Percentiles rank a stretch among this genome's conserved stretches.
phyloP scores from a whole-genome alignment of 2,329 filamentous ascomycete species.

The Fusarium sp. region DNA sequence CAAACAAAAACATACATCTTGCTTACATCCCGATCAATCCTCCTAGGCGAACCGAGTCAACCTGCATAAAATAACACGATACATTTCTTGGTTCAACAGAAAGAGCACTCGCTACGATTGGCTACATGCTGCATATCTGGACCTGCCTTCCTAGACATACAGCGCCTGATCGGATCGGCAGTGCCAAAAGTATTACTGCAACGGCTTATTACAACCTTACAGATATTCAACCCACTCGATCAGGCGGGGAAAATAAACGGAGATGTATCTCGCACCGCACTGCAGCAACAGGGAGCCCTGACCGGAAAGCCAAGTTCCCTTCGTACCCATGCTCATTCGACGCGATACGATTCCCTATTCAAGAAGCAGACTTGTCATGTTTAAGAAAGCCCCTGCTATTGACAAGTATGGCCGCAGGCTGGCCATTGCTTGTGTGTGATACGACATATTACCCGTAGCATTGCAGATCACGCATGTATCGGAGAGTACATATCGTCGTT shows the following conservation, averaged over 20 bases:
- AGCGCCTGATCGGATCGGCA: constrained; percentile 41
- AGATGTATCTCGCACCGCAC: constrained; percentile 16
- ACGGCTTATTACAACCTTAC: constrained; percentile 25
- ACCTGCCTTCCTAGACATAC: not conserved
- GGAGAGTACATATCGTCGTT: constrained; percentile 25
- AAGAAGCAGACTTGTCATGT: not conserved
- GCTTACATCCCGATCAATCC: not conserved
- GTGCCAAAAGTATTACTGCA: constrained; percentile 24
- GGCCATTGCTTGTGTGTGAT: constrained; percentile 8
- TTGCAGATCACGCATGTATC: constrained; percentile 35
- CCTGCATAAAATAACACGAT: not conserved
- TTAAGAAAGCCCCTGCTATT: not conserved
- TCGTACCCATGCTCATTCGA: not conserved
- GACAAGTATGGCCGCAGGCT: constrained; percentile 1
- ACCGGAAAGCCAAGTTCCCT: constrained; percentile 8
- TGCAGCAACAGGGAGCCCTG: constrained; percentile 6
- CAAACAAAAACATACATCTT: not conserved
- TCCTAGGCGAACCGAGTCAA: not conserved
- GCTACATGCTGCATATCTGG: not conserved
- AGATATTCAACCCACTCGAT: constrained; percentile 21
- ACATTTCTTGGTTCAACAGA: not conserved
- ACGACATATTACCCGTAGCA: not conserved
- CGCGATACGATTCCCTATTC: not conserved
- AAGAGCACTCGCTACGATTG: not conserved
- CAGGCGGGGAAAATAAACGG: constrained; percentile 30